A percentile compares a stretch with the other conserved stretches of the same genome.
phyloP scores from a whole-genome alignment of 306 rosid genomes.

The Erythrophleum fordii region DNA sequence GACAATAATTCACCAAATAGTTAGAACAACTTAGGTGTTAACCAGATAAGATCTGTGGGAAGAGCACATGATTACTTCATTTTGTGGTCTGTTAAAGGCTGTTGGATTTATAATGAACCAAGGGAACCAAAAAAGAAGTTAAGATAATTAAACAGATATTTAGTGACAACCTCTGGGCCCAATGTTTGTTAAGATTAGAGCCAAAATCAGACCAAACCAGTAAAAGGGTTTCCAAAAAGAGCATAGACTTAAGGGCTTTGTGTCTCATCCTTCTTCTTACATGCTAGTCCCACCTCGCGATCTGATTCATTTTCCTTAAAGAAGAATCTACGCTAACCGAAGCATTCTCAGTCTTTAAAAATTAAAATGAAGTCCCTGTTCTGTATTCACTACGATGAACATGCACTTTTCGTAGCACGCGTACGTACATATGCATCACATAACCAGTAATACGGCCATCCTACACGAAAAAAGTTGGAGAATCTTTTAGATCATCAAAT shows the following conservation, averaged over 20 bases:
- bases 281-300: constrained; percentile 15
- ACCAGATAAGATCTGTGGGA: neutral
- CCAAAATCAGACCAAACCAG: constrained; percentile 13
- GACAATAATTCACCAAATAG: constrained; percentile 3
- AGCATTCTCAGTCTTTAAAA: neutral
- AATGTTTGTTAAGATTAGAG: constrained; percentile 22
- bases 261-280: constrained; percentile 27
- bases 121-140: neutral
- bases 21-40: neutral
- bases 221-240: constrained; percentile 37
- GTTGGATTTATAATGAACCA: neutral
- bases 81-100: neutral
- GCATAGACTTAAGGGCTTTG: constrained; percentile 25
- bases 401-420: constrained; percentile 25
- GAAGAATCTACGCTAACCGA: constrained; percentile 13
- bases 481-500: constrained; percentile 40
- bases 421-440: constrained; percentile 30
- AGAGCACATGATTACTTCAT: neutral
- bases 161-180: constrained; percentile 26
- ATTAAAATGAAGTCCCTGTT: neutral
- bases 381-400: constrained; percentile 14
- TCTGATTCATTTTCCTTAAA: constrained; percentile 14
- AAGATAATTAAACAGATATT: neutral
- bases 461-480: constrained; percentile 27
- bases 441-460: neutral